A percentile compares a stretch with the other conserved stretches of the same genome.
Conservation (phyloP, 2,329 filamentous ascomycete species). For the Penicillium nordicum region DNA sequence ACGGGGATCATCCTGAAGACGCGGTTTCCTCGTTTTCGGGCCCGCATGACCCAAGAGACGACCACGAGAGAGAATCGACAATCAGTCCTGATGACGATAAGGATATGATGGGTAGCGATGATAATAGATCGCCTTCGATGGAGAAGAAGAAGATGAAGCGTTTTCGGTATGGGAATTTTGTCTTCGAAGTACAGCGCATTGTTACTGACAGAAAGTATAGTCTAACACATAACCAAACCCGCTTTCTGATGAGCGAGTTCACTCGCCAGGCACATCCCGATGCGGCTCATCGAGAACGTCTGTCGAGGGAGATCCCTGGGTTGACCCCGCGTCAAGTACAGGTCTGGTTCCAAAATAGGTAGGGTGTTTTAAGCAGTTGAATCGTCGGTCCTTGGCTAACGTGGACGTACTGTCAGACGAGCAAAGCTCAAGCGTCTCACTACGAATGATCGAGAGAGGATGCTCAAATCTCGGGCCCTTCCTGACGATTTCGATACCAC, state of each 20-base stretch:
- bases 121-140: slow-evolving; percentile 26
- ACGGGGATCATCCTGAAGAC: slow-evolving; percentile 16
- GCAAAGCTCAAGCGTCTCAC: slow-evolving; percentile 61
- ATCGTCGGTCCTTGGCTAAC: neutral
- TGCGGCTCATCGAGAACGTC: slow-evolving; percentile 79
- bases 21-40: slow-evolving; percentile 10
- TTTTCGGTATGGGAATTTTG: slow-evolving; percentile 34
- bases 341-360: slow-evolving; percentile 99
- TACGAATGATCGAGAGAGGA: slow-evolving; percentile 59
- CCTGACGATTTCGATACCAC: slow-evolving; percentile 60
- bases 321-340: slow-evolving; percentile 90
- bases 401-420: slow-evolving; percentile 41
- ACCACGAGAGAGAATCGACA: slow-evolving; percentile 20
- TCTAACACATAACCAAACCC: slow-evolving; percentile 93
- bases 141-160: slow-evolving; percentile 46
- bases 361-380: slow-evolving; percentile 31
- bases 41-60: slow-evolving; percentile 13
- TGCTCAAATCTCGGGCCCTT: slow-evolving; percentile 58
- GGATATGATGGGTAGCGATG: slow-evolving; percentile 27
- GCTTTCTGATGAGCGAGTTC: slow-evolving; percentile 96
- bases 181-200: neutral
- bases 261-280: slow-evolving; percentile 92
- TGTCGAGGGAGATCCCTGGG: slow-evolving; percentile 87
- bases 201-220: slow-evolving; percentile 45
- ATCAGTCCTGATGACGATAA: slow-evolving; percentile 31